Evolutionary conservation across 2,329 filamentous ascomycete species (phyloP).

Genomic region (Hymenoscyphus fructigenus): DNA sequence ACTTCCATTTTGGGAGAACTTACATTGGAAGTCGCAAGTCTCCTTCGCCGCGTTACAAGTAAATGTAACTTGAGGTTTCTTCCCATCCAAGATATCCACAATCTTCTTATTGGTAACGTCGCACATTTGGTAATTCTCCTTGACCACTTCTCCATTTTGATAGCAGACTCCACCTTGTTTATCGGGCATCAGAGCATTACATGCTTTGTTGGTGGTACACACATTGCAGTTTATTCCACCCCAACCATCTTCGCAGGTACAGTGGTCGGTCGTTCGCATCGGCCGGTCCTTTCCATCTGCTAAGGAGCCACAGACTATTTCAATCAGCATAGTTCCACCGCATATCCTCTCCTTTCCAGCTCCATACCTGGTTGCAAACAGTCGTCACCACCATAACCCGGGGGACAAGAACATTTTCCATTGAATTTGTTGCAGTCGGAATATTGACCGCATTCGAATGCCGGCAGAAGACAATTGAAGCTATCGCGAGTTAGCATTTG

Average conservation of each 20-base stretch:
- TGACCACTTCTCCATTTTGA: conserved; percentile 83
- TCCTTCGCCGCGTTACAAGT: conserved; percentile 74
- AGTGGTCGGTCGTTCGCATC: conserved; percentile 68
- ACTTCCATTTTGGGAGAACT: conserved; percentile 34
- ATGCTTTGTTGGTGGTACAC: conserved; percentile 79
- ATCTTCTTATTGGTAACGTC: conserved; percentile 97
- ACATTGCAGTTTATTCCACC: conserved; percentile 97
- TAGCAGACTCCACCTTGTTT: conserved; percentile 86
- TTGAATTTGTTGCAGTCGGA: conserved; percentile 85
- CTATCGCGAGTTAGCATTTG: conserved; percentile 46
- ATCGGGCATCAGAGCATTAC: conserved; percentile 82
- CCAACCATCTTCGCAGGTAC: conserved; percentile 92
- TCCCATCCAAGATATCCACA: conserved; percentile 76
- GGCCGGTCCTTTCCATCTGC: conserved; percentile 77
- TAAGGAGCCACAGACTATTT: conserved; percentile 77
- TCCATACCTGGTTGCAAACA: conserved; percentile 74
- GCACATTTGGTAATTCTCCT: conserved; percentile 96
- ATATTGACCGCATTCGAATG: conserved; percentile 88
- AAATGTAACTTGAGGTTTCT: conserved; percentile 92
- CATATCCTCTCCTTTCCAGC: neutral
- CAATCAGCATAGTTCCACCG: conserved; percentile 14
- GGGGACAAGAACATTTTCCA: conserved; percentile 88
- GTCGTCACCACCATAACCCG: conserved; percentile 92
- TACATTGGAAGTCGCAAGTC: conserved; percentile 94
- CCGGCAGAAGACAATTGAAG: conserved; percentile 97